Base-by-base conservation (phyloP, 1,139 yeast species). In the Geotrichum carabidarum region DNA sequence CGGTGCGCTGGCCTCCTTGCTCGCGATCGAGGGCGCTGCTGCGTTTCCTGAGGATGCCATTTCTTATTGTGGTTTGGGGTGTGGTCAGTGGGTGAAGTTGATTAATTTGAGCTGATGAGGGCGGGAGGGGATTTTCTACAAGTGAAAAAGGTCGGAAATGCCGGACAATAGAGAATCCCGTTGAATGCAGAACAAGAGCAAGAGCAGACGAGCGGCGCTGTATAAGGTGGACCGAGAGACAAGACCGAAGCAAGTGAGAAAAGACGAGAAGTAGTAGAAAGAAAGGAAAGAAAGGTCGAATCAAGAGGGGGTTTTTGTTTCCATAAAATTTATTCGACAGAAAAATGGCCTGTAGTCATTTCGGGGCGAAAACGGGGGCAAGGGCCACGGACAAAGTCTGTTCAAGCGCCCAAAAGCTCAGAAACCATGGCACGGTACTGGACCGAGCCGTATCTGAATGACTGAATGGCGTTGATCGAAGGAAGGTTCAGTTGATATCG, bases 301-400 rank as follows among this genome's bases (percentile, higher is more conserved):
- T 12, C n/a, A 9, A 22, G 27, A 22, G 27, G 27, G 27, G 27
- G 27, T 3, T 22, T 22, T 42, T 3, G 45, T n/a, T 42, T 27
- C n/a, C n/a, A n/a, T n/a, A n/a, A n/a, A n/a, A n/a, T 17, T 8
- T 22, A 32, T 14, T 17, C 27, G 6, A 22, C n/a, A 22, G 15
- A 43, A 7, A 22, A 30, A 12, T 22, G 14, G n/a, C 30, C 12
- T 9, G 35, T 12, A 17, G 18, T 43, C 34, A n/a, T 27, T 5
- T 30, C 35, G 35, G 45, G 17, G 45, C 45, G 45, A 43, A 43
- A 43, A 15, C 45, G 45, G 45, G 11, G 17, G 18, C 45, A 35
- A 7, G 27, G n/a, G 35, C 45, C 45, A 22, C 27, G 3, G 27
- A 5, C 27, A 22, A 22, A 22, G 27, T 22, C 27, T 22, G n/a